Evolutionary conservation across 2,329 filamentous ascomycete genomes (phyloP).

Genomic region (Fusarium ramigenum): DNA sequence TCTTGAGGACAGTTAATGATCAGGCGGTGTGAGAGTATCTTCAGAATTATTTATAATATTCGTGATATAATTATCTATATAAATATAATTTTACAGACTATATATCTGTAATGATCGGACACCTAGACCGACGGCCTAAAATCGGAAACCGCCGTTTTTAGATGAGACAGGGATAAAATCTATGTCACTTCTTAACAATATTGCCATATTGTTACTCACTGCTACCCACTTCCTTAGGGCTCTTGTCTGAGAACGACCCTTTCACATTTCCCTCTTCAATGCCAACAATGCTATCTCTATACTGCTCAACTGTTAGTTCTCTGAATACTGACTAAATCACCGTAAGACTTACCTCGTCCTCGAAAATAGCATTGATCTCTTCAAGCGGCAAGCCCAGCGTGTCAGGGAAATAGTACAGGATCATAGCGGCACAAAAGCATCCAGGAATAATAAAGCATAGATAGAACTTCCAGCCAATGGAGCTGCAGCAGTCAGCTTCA

Average conservation of each 20-base stretch:
- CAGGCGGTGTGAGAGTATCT: fast-evolving
- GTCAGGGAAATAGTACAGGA: background rate
- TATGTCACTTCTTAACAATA: background rate
- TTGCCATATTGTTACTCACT: background rate
- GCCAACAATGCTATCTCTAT: background rate
- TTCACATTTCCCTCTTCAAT: background rate
- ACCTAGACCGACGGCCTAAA: background rate
- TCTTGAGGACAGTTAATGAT: background rate
- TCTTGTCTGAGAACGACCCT: background rate
- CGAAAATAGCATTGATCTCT: background rate
- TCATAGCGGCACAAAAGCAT: background rate
- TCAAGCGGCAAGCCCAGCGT: background rate
- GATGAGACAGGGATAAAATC: background rate
- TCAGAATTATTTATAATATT: background rate
- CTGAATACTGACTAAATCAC: too few species aligned
- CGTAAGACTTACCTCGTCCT: background rate
- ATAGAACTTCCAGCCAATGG: background rate
- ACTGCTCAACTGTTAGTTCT: background rate
- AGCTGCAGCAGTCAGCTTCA: background rate
- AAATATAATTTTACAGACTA: background rate
- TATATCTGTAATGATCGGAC: fast-evolving
- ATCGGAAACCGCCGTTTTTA: background rate
- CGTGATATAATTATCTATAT: too few species aligned
- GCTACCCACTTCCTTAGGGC: background rate
- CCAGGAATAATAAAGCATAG: background rate